Conservation (phyloP, 2,329 filamentous ascomycete species). For the Cytospora chrysosperma region DNA sequence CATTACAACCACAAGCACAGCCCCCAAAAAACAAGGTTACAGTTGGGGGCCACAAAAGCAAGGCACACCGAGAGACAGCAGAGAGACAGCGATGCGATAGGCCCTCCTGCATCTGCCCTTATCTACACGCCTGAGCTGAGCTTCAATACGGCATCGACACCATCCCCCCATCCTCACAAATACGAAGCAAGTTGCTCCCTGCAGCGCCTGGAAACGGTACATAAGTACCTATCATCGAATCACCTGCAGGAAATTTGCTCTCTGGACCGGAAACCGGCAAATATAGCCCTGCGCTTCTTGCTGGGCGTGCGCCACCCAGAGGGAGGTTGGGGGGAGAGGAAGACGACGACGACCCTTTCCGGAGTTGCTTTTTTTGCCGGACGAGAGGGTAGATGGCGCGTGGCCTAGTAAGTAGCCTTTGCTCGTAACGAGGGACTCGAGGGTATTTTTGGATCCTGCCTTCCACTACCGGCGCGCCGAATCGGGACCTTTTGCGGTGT, state of each 20-base stretch:
- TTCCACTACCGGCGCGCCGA: conserved; percentile 14
- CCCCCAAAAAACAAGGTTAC: too few species aligned
- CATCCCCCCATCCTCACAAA: too few species aligned
- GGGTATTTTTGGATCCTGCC: conserved; percentile 8
- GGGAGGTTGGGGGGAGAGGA: too few species aligned
- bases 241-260: background rate
- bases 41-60: background rate
- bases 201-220: background rate
- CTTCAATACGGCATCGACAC: background rate
- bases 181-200: too few species aligned
- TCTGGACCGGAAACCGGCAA: background rate
- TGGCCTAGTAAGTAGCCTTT: too few species aligned
- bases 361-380: background rate
- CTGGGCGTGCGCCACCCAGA: too few species aligned
- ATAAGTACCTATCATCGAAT: background rate
- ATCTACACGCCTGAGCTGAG: background rate
- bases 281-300: too few species aligned
- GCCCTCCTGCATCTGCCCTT: background rate
- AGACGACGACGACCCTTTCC: background rate
- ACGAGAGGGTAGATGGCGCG: background rate
- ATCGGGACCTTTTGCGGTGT: conserved; percentile 17
- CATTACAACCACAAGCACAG: background rate
- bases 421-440: too few species aligned
- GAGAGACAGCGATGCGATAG: background rate
- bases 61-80: background rate